Evolutionary conservation across 805 yeast genomes (phyloP), one percentile per base, ranked within the genome.

Genomic region (Pichia gijzeniarum): DNA sequence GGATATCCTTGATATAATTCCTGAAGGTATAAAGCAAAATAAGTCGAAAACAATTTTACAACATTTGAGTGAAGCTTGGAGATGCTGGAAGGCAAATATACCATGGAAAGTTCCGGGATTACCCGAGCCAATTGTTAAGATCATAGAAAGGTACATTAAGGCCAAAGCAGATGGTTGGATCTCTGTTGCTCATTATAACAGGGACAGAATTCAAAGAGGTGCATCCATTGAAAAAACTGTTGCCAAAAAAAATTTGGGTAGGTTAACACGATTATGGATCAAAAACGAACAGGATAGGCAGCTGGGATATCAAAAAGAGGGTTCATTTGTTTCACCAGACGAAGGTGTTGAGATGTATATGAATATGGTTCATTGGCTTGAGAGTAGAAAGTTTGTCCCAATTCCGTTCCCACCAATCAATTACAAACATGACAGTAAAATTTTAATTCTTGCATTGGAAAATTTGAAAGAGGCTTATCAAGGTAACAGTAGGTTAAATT

Each of bases 31-130:
- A 49, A 83, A 86, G 56, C 93, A 87, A 57, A 85, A 77, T 52
- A 90, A 88, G 60, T 80, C 96, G 1, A 84, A 85, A 56, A 80
- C 95, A 0, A 84, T 93, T 43, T 64, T 93, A 40, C 98, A 93
- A 57, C 99, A 93, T 64, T 71, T 93, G 47, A 85, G 95, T 59
- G 99, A 93, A 63, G 99, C 99, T 0, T 93, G 99, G 99, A 72
- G 99, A 61, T 93, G 98, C 62, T 93, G 99, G 99, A 93, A 93
- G 62, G 99, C 99, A 2, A 91, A 93, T 59, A 84, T 93, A 48
- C 96, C 97, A 0, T 93, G 98, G 98, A 81, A 87, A 54, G 98
- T 93, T 14, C 95, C 96, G 1, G 98, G 98, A 0, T 70, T 93
- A 65, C 99, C 99, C 2, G 84, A 76, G 43, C 97, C 97, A 0